Base-by-base conservation (phyloP, 2,329 filamentous ascomycete species). In the Fusarium pseudoanthophilum region DNA sequence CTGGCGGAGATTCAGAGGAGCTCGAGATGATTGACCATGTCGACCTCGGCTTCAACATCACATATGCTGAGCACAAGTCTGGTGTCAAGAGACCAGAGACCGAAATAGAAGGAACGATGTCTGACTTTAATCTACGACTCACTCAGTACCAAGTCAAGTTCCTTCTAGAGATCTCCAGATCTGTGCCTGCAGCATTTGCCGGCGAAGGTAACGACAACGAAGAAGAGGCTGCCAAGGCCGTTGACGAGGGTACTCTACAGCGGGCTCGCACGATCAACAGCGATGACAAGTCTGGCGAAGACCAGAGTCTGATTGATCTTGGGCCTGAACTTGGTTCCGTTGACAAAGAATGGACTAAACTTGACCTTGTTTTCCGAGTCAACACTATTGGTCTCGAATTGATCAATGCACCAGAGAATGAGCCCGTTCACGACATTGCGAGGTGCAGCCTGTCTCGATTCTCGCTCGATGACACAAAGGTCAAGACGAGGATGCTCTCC, bases 21-120 rank as follows among this genome's bases (percentile, higher is more conserved):
- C 86, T 99, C 13, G 94, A 99, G 80, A 92, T 99, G 85, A 97
- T 99, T 75, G 95, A 99, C 78, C 95, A 98, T 76, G 95, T 99
- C 18, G 96, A 99, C 80, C 85, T 99, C 30, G 93, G 93, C 53
- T 98, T 99, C 83, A 93, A 93, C 69, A 92, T 99, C 73, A 97
- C 93, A 5, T 95, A 98, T 82, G 90, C 95, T 2, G 95, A 98
- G 79, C 96, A 99, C 79, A 91, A 90, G 75, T 82, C 89, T 37
- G 93, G 92, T 20, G 86, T 89, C 60, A 92, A 96, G 78, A 89
- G 95, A 43, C 96, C 96, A 1, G 95, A 99, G 78, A 92, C 95
- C 56, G 95, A 98, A 82, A 91, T 99, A 26, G 92, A 96, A 80
- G 95, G 95, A 7, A 92, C 89, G 53, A 94, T 99, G 91, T 98